Evolutionary conservation across 768 basidiomycete species (phyloP).

Genomic region (Hericium coralloides): DNA sequence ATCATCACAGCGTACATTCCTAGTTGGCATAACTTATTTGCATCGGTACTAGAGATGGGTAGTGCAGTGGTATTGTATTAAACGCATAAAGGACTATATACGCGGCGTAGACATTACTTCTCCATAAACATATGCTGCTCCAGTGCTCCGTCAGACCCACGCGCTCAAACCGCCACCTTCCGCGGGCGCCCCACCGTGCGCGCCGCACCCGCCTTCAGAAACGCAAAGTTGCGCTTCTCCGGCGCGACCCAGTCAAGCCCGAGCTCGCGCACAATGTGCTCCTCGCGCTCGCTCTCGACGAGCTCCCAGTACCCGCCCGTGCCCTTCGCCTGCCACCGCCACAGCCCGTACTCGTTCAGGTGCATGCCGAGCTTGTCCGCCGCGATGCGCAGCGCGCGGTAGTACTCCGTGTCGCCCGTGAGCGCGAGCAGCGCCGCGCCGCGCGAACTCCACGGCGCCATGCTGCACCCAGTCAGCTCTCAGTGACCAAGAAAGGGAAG

Average conservation of each 20-base stretch:
- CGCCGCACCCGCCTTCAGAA: not conserved
- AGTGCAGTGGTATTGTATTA: no score
- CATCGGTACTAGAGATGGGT: no score
- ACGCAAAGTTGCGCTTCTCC: conserved; percentile 10
- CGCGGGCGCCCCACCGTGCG: not conserved
- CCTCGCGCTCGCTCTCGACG: conserved; percentile 10
- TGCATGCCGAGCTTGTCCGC: conserved; percentile 39
- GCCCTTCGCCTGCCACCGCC: conserved; percentile 38
- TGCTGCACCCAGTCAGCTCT: conserved; percentile 16
- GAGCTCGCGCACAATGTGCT: conserved; percentile 9
- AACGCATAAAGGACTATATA: no score
- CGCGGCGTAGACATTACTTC: no score
- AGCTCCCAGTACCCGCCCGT: conserved; percentile 9
- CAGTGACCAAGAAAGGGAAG: not conserved
- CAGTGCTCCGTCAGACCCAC: no score
- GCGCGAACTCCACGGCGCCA: conserved; percentile 38
- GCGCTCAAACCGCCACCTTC: no score
- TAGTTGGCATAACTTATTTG: no score
- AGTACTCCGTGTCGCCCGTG: conserved; percentile 50
- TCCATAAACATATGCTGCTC: no score
- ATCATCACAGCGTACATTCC: no score
- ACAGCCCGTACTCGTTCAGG: conserved; percentile 56
- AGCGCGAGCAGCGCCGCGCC: conserved; percentile 44
- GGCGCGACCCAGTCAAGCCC: conserved; percentile 8
- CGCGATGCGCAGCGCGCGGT: conserved; percentile 28